Evolutionary conservation across 192 early-diverging fungal genomes (phyloP), one percentile per base, ranked within the genome.

Genomic region (Entomortierella beljakovae): DNA sequence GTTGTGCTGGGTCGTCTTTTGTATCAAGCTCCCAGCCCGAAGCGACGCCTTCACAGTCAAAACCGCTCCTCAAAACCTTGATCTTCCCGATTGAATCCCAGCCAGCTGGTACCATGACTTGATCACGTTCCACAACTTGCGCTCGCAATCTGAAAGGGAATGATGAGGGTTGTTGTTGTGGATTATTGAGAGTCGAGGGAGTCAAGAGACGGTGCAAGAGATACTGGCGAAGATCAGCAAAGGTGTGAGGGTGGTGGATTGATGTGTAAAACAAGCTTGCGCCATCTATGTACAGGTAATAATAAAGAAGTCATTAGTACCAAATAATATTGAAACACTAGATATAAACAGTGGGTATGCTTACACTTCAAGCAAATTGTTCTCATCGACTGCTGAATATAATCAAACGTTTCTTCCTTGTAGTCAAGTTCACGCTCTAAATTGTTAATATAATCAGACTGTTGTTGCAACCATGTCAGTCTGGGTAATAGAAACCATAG

Each of bases 31-130:
- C 86, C 89, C 91, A 94, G 3, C 90, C 93, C 3, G 81, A 62
- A 42, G 83, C 83, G n/a, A 89, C 67, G 20, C 82, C 80, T 6
- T 87, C 71, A 67, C 90, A 91, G 57, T 93, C 91, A 69, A 95
- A 96, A 20, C 89, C 89, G 61, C 90, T 91, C 25, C 89, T 86
- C 38, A 94, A 61, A 28, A 93, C 87, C 32, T 87, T 82, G 56
- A 99, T 95, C 67, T 97, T 96, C 32, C 91, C 92, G 86, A 90
- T 92, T 22, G 92, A 92, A 80, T 98, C 97, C 97, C 96, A 98
- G 16, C 97, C 97, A 34, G 91, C 81, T 9, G 97, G 97, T 37
- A 98, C 92, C 77, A 95, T 83, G 33, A 97, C 93, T 33, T 86
- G 83, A 64, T 97, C 94, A 40, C 95, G 91, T 49, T 97, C 96